phyloP scores from a whole-genome alignment of 2,329 filamentous ascomycete species.

The Onygenales sp. region DNA sequence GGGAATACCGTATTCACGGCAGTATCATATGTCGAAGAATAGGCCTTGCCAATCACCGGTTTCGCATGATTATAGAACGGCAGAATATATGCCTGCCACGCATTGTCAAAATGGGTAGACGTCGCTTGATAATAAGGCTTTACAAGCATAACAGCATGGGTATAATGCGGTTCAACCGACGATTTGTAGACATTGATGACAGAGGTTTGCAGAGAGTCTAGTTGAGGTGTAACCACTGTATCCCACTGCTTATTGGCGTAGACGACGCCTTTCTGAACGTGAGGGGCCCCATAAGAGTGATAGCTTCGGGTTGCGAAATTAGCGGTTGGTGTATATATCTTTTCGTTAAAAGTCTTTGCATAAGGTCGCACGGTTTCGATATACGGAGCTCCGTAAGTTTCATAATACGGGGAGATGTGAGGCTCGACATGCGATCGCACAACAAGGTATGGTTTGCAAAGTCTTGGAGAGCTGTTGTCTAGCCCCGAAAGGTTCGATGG shows the following conservation, averaged over 20 bases:
- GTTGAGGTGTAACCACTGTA: constrained; percentile 63
- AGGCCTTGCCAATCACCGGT: constrained; percentile 64
- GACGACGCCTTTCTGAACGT: constrained; percentile 56
- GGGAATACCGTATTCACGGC: constrained; percentile 63
- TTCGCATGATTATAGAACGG: constrained; percentile 66
- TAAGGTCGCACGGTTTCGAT: constrained; percentile 70
- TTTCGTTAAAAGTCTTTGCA: constrained; percentile 44
- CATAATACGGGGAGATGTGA: constrained; percentile 75
- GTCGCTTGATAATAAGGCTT: constrained; percentile 65
- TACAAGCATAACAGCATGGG: constrained; percentile 47
- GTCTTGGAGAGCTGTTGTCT: constrained; percentile 57
- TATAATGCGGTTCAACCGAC: constrained; percentile 63
- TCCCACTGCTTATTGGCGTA: constrained; percentile 67
- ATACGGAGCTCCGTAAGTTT: constrained; percentile 74
- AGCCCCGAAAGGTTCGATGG: constrained; percentile 60
- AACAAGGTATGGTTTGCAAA: constrained; percentile 73
- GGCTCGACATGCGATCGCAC: constrained; percentile 60
- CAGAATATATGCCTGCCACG: constrained; percentile 62
- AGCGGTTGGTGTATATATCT: constrained; percentile 59
- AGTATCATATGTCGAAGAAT: constrained; percentile 57
- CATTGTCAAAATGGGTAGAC: constrained; percentile 52
- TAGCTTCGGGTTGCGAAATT: constrained; percentile 53
- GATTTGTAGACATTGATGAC: constrained; percentile 59
- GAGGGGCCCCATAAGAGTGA: constrained; percentile 64
- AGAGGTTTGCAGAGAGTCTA: constrained; percentile 54